Evolutionary conservation across 169 alveolate species (phyloP).

Genomic region (Haemoproteus tartakovskyi): DNA sequence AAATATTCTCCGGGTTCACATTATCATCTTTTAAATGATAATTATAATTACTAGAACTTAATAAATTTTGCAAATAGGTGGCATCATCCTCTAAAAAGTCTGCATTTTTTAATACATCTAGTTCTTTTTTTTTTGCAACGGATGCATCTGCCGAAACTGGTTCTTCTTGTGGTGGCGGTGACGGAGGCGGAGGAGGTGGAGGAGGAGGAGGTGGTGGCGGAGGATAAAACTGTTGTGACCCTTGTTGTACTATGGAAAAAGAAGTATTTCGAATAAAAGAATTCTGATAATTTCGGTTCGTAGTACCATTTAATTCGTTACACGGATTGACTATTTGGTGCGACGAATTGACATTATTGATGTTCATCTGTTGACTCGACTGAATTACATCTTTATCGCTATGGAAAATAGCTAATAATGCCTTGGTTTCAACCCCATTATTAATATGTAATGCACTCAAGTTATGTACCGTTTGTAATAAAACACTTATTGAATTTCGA

Average conservation of each 20-base stretch:
- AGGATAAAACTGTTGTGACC: background rate
- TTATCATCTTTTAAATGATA: background rate
- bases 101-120: background rate
- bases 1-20: conserved; percentile 26
- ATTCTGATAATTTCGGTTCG: background rate
- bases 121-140: background rate
- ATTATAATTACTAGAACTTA: background rate
- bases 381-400: background rate
- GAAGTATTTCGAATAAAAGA: background rate
- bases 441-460: conserved; percentile 21
- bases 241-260: too few relatives aligned
- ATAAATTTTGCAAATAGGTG: too few relatives aligned
- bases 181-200: conserved; percentile 13
- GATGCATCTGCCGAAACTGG: background rate
- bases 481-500: conserved; percentile 20
- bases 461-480: conserved; percentile 30
- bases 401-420: conserved; percentile 30
- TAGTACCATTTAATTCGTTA: background rate
- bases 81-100: background rate
- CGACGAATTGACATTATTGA: background rate
- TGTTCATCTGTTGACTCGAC: background rate
- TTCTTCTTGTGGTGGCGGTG: conserved; percentile 2
- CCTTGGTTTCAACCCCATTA: conserved; percentile 20
- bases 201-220: conserved; percentile 35
- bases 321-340: background rate